A percentile compares a stretch with the other conserved stretches of the same genome.
Conservation (phyloP, 345 rosid species). For the Microthlaspi erraticum region DNA sequence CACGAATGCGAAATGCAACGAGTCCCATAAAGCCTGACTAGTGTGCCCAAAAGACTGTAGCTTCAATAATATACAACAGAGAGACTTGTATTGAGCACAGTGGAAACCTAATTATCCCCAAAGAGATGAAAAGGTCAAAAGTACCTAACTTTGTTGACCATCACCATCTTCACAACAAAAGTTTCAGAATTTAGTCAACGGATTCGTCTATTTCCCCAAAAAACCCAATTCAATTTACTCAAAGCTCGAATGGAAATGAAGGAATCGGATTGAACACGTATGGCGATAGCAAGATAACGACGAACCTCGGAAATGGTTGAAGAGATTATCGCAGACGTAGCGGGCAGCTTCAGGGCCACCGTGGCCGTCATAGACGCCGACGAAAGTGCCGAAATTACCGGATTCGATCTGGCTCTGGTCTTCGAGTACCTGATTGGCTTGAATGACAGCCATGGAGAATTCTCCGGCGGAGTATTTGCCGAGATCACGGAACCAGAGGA, state of each 20-base stretch:
- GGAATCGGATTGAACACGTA: background rate
- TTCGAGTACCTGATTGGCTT: slow-evolving; percentile 86
- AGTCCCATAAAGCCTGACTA: background rate
- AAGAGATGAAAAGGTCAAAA: slow-evolving; percentile 37
- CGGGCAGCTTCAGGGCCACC: slow-evolving; percentile 94
- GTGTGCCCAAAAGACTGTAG: slow-evolving; percentile 28
- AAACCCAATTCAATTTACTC: background rate
- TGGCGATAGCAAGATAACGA: background rate
- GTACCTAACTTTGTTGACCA: slow-evolving; percentile 35
- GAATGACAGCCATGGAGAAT: slow-evolving; percentile 90
- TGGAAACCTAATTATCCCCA: slow-evolving; percentile 7
- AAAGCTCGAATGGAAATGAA: background rate
- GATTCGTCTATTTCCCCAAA: slow-evolving; percentile 2
- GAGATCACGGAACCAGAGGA: slow-evolving; percentile 80
- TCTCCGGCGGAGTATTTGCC: slow-evolving; percentile 73
- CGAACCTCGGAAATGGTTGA: slow-evolving; percentile 79
- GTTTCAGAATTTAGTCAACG: slow-evolving; percentile 23
- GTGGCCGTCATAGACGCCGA: slow-evolving; percentile 93
- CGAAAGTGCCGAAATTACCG: slow-evolving; percentile 87
- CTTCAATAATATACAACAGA: slow-evolving; percentile 23
- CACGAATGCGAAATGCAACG: slow-evolving; percentile 10
- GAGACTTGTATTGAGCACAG: background rate
- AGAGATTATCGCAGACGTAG: slow-evolving; percentile 79
- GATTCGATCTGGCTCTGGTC: slow-evolving; percentile 94
- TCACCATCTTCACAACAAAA: slow-evolving; percentile 35